Evolutionary conservation across 2,329 filamentous ascomycete species (phyloP).

Genomic region (Stylonectria norvegica): DNA sequence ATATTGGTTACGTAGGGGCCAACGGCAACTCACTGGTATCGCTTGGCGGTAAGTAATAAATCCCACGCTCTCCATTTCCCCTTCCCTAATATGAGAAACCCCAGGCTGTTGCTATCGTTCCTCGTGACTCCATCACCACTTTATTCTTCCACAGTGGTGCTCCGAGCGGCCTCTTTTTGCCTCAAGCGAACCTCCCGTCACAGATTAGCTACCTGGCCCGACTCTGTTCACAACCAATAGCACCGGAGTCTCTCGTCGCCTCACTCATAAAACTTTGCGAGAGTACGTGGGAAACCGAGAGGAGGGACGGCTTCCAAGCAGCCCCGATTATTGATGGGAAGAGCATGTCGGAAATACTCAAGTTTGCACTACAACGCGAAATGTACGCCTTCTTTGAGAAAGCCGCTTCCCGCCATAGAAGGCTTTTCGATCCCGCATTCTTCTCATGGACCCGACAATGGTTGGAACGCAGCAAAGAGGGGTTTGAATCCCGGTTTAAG

Average conservation of each 20-base stretch:
- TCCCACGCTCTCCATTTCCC: too few relatives aligned
- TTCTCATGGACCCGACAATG: slow-evolving; percentile 12
- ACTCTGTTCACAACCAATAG: slow-evolving; percentile 3
- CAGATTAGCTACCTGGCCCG: slow-evolving; percentile 12
- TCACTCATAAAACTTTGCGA: slow-evolving; percentile 6
- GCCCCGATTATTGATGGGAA: background rate
- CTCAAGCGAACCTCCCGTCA: background rate
- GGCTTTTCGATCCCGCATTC: slow-evolving; percentile 4
- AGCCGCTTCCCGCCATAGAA: background rate
- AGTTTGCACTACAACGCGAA: slow-evolving; percentile 3
- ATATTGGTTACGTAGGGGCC: slow-evolving; percentile 13
- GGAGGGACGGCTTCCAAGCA: background rate
- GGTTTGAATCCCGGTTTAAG: slow-evolving; percentile 5
- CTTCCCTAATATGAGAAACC: background rate
- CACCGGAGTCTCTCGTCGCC: slow-evolving; percentile 1
- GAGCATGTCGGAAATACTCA: slow-evolving; percentile 8
- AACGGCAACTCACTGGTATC: slow-evolving; percentile 24
- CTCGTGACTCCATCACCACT: slow-evolving; percentile 13
- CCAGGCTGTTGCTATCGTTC: slow-evolving; percentile 20
- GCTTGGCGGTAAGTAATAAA: slow-evolving; percentile 17
- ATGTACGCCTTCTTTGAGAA: slow-evolving; percentile 8
- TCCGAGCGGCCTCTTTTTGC: background rate
- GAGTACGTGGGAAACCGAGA: background rate
- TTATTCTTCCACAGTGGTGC: slow-evolving; percentile 4
- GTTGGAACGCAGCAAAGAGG: slow-evolving; percentile 2